Percentiles rank a stretch among this genome's conserved stretches.
Evolutionary conservation across 2,329 filamentous ascomycete species (phyloP).

Genomic region (Colletotrichum lini): DNA sequence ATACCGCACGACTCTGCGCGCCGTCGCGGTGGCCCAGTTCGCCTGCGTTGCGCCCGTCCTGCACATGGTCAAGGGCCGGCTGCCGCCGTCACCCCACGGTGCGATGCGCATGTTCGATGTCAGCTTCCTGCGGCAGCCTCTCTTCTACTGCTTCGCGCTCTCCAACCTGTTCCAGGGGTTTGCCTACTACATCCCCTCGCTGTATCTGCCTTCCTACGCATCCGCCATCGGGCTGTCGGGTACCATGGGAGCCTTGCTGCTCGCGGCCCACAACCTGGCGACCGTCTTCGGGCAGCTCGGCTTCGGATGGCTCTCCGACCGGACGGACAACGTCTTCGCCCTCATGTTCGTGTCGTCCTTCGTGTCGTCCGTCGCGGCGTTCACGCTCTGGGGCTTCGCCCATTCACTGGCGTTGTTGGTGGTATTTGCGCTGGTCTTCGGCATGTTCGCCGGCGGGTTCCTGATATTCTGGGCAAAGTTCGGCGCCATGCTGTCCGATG

Average conservation of each 20-base stretch:
- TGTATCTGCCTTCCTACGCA: conserved; percentile 68
- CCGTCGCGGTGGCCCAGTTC: conserved; percentile 56
- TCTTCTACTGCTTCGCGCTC: conserved; percentile 56
- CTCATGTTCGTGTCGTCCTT: conserved; percentile 60
- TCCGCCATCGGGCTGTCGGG: conserved; percentile 56
- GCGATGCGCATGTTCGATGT: conserved; percentile 46
- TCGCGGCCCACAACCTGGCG: conserved; percentile 63
- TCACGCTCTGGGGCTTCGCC: conserved; percentile 70
- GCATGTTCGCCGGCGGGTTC: conserved; percentile 67
- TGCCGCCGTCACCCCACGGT: conserved; percentile 54
- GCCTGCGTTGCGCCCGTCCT: conserved; percentile 58
- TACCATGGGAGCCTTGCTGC: conserved; percentile 60
- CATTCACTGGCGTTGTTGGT: conserved; percentile 60
- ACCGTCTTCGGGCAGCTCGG: conserved; percentile 60
- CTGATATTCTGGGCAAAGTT: conserved; percentile 48
- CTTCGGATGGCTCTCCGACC: conserved; percentile 64
- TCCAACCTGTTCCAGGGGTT: conserved; percentile 67
- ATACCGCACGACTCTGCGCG: conserved; percentile 57
- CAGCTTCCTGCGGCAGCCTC: conserved; percentile 45
- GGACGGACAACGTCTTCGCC: conserved; percentile 59
- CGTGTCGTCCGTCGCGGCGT: conserved; percentile 62
- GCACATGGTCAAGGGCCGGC: conserved; percentile 56
- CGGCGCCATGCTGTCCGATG: conserved; percentile 47
- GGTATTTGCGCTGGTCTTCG: conserved; percentile 68
- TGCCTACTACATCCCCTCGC: conserved; percentile 69